phyloP scores from a whole-genome alignment of 1,139 yeast genomes.

The Lodderomyces oxycetoniae region DNA sequence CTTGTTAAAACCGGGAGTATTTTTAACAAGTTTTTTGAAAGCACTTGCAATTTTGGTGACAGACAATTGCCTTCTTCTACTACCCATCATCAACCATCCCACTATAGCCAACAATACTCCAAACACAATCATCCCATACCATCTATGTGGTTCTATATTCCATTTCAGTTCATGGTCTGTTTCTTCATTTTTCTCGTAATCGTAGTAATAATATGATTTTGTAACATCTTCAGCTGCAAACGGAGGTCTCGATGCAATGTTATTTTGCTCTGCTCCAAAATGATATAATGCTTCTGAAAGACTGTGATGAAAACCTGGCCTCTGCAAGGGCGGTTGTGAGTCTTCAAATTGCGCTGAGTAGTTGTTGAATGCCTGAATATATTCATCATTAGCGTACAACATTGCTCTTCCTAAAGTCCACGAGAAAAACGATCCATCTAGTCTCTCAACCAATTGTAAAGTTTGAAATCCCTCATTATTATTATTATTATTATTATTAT shows the following conservation, averaged over 20 bases:
- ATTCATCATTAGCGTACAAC: conserved; percentile 51
- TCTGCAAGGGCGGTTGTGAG: conserved; percentile 3
- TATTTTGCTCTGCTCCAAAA: conserved; percentile 50
- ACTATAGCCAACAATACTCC: conserved; percentile 37
- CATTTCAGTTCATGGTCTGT: conserved; percentile 32
- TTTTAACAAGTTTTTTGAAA: conserved; percentile 5
- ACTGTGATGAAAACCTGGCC: conserved; percentile 47
- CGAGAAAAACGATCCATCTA: conserved; percentile 64
- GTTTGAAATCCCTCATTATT: conserved; percentile 36
- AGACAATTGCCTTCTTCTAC: conserved; percentile 20
- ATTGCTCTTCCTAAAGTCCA: conserved; percentile 86
- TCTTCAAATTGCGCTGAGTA: conserved; percentile 25
- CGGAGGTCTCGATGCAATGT: conserved; percentile 42
- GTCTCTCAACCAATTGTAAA: conserved; percentile 56
- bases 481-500: conserved; percentile 20
- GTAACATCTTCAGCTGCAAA: conserved; percentile 25
- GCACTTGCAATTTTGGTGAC: conserved; percentile 11
- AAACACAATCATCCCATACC: conserved; percentile 53
- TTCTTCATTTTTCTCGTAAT: conserved; percentile 28
- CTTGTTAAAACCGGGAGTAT: conserved; percentile 10
- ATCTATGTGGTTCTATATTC: conserved; percentile 46
- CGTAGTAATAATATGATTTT: conserved; percentile 23
- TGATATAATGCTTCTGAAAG: conserved; percentile 45
- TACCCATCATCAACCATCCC: conserved; percentile 47
- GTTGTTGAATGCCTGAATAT: conserved; percentile 35